Evolutionary conservation across 1,284 basidiomycete species (phyloP).

Genomic region (Apiotrichum gamsii): DNA sequence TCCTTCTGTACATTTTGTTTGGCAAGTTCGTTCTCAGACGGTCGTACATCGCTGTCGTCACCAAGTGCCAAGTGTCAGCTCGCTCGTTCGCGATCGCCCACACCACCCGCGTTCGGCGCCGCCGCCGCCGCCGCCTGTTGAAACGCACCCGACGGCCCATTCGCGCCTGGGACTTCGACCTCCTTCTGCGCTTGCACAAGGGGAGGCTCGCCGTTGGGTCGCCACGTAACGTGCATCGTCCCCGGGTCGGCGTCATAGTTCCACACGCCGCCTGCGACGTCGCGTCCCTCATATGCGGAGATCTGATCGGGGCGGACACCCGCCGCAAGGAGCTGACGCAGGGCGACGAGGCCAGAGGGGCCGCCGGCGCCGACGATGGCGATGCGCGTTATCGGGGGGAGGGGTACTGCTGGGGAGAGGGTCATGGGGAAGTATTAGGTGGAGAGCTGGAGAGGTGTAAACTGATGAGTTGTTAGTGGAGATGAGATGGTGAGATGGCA

Average conservation of each 20-base stretch:
- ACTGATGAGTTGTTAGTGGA: too few species aligned
- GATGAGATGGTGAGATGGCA: too few species aligned
- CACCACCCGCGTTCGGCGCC: too few species aligned
- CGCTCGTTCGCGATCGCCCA: too few species aligned
- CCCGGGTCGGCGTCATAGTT: constrained; percentile 20
- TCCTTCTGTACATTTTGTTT: constrained; percentile 12
- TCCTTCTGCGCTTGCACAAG: constrained; percentile 10
- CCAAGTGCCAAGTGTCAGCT: too few species aligned
- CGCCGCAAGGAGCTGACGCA: constrained; percentile 42
- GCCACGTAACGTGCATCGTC: constrained; percentile 9
- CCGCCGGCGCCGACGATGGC: constrained; percentile 49
- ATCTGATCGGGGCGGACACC: constrained; percentile 24
- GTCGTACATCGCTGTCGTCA: constrained; percentile 20
- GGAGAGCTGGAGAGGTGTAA: background rate
- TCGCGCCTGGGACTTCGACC: constrained; percentile 1
- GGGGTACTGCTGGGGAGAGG: constrained; percentile 16
- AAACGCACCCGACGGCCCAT: constrained; percentile 18
- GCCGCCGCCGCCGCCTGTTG: background rate
- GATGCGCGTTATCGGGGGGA: constrained; percentile 27
- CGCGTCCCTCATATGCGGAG: constrained; percentile 25
- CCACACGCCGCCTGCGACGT: constrained; percentile 22
- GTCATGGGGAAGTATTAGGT: background rate
- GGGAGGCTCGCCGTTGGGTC: constrained; percentile 8
- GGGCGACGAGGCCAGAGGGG: constrained; percentile 45
- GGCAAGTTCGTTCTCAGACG: constrained; percentile 39